Evolutionary conservation across 2,329 filamentous ascomycete species (phyloP).

Genomic region (Thyridium curvatum): DNA sequence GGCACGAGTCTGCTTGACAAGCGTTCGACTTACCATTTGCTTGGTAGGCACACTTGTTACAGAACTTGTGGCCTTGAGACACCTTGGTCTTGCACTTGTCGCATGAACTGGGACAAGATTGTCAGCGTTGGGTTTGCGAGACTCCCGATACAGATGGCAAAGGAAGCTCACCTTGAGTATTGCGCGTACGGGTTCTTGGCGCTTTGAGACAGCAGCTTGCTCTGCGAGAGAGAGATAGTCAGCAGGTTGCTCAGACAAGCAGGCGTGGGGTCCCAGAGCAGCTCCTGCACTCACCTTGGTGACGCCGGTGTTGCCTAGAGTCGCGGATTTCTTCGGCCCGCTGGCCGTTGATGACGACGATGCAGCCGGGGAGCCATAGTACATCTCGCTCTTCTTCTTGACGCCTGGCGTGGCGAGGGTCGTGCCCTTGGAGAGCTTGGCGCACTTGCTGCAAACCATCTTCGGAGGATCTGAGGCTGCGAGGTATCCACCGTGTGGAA

Average conservation of each 20-base stretch:
- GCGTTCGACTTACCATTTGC: slow-evolving; percentile 41
- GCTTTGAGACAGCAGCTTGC: slow-evolving; percentile 56
- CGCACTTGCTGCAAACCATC: slow-evolving; percentile 57
- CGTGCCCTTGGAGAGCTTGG: slow-evolving; percentile 53
- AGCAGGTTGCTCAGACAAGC: background rate
- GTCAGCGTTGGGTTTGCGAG: no score
- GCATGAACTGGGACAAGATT: slow-evolving; percentile 35
- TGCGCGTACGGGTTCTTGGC: slow-evolving; percentile 62
- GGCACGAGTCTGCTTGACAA: no score
- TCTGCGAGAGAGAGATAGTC: slow-evolving; percentile 29
- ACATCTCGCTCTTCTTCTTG: slow-evolving; percentile 63
- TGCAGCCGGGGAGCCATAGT: slow-evolving; percentile 51
- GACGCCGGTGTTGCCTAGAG: slow-evolving; percentile 50
- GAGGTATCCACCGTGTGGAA: background rate
- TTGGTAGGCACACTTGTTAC: slow-evolving; percentile 57
- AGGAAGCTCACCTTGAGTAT: slow-evolving; percentile 38
- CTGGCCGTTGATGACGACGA: slow-evolving; percentile 25
- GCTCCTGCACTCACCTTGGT: slow-evolving; percentile 40
- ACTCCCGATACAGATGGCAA: no score
- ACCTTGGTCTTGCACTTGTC: slow-evolving; percentile 57
- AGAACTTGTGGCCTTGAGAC: slow-evolving; percentile 53
- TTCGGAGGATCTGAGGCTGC: background rate
- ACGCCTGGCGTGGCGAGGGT: slow-evolving; percentile 57
- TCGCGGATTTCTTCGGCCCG: slow-evolving; percentile 39
- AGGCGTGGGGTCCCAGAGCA: no score